Evolutionary conservation across 805 yeast species (phyloP), one percentile per base, ranked within the genome.

Genomic region (Yarrowia divulgata): DNA sequence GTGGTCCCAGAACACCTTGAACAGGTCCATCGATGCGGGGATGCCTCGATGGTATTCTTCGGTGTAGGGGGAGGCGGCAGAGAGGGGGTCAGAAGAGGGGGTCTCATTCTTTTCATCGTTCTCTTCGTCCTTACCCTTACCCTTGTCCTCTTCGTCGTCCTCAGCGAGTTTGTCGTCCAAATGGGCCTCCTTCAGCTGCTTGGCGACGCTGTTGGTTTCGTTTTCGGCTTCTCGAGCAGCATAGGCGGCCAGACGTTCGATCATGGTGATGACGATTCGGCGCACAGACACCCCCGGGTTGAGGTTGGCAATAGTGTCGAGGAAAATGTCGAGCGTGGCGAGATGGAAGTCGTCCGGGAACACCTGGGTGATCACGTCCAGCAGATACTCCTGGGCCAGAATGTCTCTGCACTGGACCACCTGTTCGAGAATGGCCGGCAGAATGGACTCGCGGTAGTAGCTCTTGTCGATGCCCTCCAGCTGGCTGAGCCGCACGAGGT

Each of bases 261-360:
- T 87, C 75, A 95, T 81, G 0, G 93, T 85, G 16, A 87, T 79
- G 39, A 93, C 81, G 40, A 93, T 84, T 69, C 85, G 88, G 52
- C 87, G 85, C 69, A 90, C 83, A 54, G 87, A 84, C n/a, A 91
- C 90, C 57, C 84, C 82, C 1, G 95, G 93, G 75, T 87, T 88
- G 71, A 95, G 81, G 69, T 85, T 83, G 68, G 88, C 79, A 23
- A 91, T 85, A 0, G 93, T 87, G 39, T 83, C 84, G 72, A 95
- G 82, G 72, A 90, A 86, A 40, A 81, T 79, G 67, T 88, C 87
- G 73, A 95, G 81, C 0, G 97, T 91, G 23, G 83, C 83, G 70
- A 93, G 79, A 75, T 95, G 98, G 77, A 90, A 94, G 72, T 90
- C 91, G 75, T 91, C 97, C 0, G 98, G 98, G 80, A 95, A 95